Conservation (phyloP, 345 rosid genomes). For the Isatis tinctoria region DNA sequence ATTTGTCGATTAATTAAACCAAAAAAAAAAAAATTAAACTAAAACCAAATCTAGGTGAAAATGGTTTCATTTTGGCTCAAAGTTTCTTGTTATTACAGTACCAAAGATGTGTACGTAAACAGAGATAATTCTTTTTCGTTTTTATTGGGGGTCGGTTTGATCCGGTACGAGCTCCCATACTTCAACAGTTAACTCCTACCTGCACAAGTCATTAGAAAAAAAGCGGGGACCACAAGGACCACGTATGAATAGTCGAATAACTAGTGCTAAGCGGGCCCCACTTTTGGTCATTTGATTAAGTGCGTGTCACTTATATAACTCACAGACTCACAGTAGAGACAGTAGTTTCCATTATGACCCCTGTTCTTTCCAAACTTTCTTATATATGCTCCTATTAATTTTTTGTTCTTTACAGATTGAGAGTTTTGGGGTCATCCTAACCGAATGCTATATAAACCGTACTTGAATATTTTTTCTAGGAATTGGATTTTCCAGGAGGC, state of each 20-base stretch:
- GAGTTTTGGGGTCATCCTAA: neutral
- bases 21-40: neutral
- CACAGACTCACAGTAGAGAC: neutral
- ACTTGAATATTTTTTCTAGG: slow-evolving; percentile 30
- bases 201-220: neutral
- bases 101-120: neutral
- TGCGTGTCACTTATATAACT: neutral
- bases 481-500: slow-evolving; percentile 70
- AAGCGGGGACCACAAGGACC: neutral
- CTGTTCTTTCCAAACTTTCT: neutral
- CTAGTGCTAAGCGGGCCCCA: neutral
- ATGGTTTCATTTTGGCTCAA: neutral
- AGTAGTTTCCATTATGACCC: neutral
- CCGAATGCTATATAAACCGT: neutral
- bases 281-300: neutral
- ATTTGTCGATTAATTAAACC: neutral
- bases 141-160: neutral
- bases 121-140: neutral
- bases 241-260: neutral
- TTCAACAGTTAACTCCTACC: neutral
- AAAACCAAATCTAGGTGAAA: neutral
- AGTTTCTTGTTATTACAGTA: neutral
- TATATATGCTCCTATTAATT: neutral
- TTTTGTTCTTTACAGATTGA: neutral
- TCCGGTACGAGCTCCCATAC: neutral